Evolutionary conservation across 768 basidiomycete species (phyloP), one percentile per base, ranked within the genome.

Genomic region (Leccinum subtestaceum): DNA sequence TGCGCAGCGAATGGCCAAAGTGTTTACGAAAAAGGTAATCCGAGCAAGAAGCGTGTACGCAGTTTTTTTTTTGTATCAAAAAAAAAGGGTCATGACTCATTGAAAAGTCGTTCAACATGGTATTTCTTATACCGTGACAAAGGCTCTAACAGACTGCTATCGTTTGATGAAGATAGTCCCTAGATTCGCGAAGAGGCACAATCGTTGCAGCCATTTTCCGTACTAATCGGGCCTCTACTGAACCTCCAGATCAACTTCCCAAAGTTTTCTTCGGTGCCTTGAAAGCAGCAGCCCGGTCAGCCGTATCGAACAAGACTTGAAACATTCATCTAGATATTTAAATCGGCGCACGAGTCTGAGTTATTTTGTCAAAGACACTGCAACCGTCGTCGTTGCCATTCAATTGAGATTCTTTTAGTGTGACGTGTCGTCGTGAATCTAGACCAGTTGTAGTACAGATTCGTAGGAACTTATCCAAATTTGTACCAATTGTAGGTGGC

Each of bases 1-100:
- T 71, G 70, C 56, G 61, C 55, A 52, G 60, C 45, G 52, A 49
- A 56, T 31, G 25, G 60, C 40, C 55, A 23, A n/a, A 53, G 53
- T 25, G 17, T 31, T 4, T 52, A 67, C 65, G 62, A 65, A 67
- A 62, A 23, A 31, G 57, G 65, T 9, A 66, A 62, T 6, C 10
- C 12, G 12, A 57, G 23, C 29, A 11, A 51, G 32, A n/a, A 17
- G 27, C 32, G 32, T 34, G 32, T 34, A 34, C 32, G 32, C 13
- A 32, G 31, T 31, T 31, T 32, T 12, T 5, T 32, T 32, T 32
- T 32, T 32, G 31, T 12, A 34, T 34, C 32, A 34, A 34, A 34
- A 32, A 32, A 31, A 34, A 34, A 34, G 12, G 12, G 32, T 5
- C 12, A 5, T 34, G 32, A 34, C 32, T 12, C 34, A 36, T 36